phyloP scores from a whole-genome alignment of 169 alveolate species.

The Pseudocohnilembus persalinus region DNA sequence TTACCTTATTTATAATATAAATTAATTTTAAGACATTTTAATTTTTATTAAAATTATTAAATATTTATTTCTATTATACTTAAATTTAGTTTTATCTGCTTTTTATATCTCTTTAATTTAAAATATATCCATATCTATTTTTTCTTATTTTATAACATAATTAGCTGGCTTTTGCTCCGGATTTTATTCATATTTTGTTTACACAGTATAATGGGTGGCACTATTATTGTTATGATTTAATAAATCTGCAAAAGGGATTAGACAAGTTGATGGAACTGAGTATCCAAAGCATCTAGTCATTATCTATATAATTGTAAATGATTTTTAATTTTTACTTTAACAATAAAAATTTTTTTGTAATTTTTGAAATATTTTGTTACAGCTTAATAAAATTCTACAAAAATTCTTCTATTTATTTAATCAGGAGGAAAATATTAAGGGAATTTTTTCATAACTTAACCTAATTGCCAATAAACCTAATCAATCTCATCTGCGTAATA shows the following conservation, averaged over 20 bases:
- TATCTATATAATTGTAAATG: neutral
- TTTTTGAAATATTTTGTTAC: neutral
- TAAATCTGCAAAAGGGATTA: constrained; percentile 65
- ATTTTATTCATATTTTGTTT: constrained; percentile 23
- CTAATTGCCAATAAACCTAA: neutral
- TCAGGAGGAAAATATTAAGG: constrained; percentile 24
- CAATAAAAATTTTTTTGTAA: neutral
- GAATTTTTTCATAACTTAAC: neutral
- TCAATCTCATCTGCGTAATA: constrained; percentile 3
- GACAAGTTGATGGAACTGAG: constrained; percentile 51
- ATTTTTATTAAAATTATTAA: neutral
- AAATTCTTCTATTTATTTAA: neutral
- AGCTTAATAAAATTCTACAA: constrained; percentile 2
- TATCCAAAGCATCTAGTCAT: constrained; percentile 62
- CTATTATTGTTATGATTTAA: constrained; percentile 50
- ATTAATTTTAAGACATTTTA: neutral
- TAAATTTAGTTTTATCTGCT: constrained; percentile 7
- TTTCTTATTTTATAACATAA: constrained; percentile 26
- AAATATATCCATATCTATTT: constrained; percentile 29
- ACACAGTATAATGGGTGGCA: constrained; percentile 35
- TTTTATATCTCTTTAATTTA: neutral
- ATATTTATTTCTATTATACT: neutral
- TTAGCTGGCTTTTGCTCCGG: constrained; percentile 11
- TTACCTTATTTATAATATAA: neutral
- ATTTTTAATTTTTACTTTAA: neutral